Evolutionary conservation across 352 stramenopile genomes (phyloP), one percentile per base, ranked within the genome.

Genomic region (Phytophthora sp.): DNA sequence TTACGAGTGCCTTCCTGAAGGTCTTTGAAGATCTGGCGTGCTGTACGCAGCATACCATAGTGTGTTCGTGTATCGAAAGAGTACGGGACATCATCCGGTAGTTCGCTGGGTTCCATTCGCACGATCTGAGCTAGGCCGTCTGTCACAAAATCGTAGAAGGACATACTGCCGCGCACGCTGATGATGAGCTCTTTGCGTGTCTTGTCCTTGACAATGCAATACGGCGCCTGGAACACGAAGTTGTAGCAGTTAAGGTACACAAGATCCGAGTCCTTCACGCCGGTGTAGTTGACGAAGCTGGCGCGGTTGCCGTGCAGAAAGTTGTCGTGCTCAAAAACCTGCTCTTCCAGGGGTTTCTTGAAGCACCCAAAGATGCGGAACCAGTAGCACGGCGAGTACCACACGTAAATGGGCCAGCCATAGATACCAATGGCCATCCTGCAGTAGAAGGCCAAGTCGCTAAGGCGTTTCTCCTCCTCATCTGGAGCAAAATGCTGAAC

Each of bases 211-310:
- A 91, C 81, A 46, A 91, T 89, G 38, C 76, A 86, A 55, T 91
- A 91, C 34, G 84, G 84, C 39, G 79, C 71, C 51, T 87, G 77
- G 62, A 91, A 93, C 23, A 93, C 82, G 34, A 81, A 88, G 54
- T 93, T 93, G 69, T 76, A 77, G 73, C 79, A 88, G 48, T 91
- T 89, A 30, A 93, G 74, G 62, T 90, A 93, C 61, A 90, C 76
- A n/a, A 93, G 67, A 30, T 73, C 65, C n/a, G 74, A 55, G 23
- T 79, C 54, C 8, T 77, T 55, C 24, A 93, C 77, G 32, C 82
- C 84, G 2, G 84, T 90, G 63, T 93, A 93, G 8, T 79, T 72
- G 10, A 93, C 45, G 18, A 93, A 93, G 18, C 79, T 91, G 31
- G 74, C 72, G 31, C 77, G 77, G 57, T 93, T 88, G 46, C 78